phyloP scores from a whole-genome alignment of 257 asterid species.

The Fraxinus anomala region DNA sequence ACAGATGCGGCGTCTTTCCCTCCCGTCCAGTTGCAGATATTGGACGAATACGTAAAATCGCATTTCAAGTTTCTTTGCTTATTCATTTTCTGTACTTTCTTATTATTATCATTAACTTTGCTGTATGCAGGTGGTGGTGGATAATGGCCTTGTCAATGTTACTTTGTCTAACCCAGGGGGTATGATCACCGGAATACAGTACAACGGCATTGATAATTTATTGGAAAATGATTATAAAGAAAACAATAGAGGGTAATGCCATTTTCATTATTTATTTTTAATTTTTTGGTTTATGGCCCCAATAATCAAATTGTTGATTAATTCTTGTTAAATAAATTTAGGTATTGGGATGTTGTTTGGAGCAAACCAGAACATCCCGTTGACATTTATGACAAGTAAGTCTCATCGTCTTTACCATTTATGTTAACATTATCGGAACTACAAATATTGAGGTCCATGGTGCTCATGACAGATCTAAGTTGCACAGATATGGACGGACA shows the following conservation, averaged over 20 bases:
- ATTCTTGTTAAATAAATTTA: constrained; percentile 20
- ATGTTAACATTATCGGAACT: background rate
- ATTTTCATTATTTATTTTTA: background rate
- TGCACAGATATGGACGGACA: background rate
- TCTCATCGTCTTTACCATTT: background rate
- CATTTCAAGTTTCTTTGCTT: background rate
- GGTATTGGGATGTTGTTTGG: constrained; percentile 93
- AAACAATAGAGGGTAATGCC: constrained; percentile 60
- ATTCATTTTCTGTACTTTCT: background rate
- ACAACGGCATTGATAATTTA: constrained; percentile 64
- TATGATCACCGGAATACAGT: constrained; percentile 51
- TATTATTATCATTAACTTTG: background rate
- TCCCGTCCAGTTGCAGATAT: constrained; percentile 52
- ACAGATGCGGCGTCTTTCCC: constrained; percentile 40
- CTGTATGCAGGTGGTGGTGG: constrained; percentile 56
- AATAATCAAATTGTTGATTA: background rate
- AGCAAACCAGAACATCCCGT: constrained; percentile 31
- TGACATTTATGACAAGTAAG: constrained; percentile 55
- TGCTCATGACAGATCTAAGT: background rate
- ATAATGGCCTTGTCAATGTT: constrained; percentile 59
- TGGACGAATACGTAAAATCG: constrained; percentile 48
- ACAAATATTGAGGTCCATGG: background rate
- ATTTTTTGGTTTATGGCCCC: background rate
- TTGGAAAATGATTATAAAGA: constrained; percentile 44
- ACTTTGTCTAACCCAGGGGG: constrained; percentile 67